Conservation (phyloP, 2,329 filamentous ascomycete genomes). For the Decorospora gaudefroyi region DNA sequence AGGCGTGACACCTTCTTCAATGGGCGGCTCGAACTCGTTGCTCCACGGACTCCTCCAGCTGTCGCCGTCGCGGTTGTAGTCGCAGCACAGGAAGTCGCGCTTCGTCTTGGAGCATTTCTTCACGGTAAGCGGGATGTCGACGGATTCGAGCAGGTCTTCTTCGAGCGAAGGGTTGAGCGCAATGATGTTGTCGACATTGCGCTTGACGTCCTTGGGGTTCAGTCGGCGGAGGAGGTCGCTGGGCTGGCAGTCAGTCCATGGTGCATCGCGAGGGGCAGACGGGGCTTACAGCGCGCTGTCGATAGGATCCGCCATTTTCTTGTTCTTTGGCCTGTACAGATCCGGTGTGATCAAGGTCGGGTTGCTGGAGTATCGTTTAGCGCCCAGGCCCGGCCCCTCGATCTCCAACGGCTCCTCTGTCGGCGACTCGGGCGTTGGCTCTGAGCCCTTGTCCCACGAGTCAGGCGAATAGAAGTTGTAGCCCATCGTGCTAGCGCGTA, state of each 20-base stretch:
- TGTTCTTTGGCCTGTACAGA: conserved; percentile 4
- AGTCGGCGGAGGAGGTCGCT: conserved; percentile 98
- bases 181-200: conserved; percentile 88
- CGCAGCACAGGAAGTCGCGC: conserved; percentile 95
- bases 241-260: conserved; percentile 22
- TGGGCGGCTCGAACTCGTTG: conserved; percentile 94
- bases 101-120: conserved; percentile 85
- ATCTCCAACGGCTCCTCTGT: conserved; percentile 18
- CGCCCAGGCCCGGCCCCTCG: conserved; percentile 28
- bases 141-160: conserved; percentile 95
- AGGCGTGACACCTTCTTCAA: conserved; percentile 82
- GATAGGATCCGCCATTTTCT: conserved; percentile 46
- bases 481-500: conserved; percentile 21
- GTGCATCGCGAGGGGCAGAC: conserved; percentile 1
- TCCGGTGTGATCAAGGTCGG: conserved; percentile 23
- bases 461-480: conserved; percentile 19
- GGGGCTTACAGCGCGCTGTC: conserved; percentile 73
- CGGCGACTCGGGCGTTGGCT: conserved; percentile 23
- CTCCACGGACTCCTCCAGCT: conserved; percentile 98
- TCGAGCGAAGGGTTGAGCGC: conserved; percentile 86
- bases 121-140: conserved; percentile 90
- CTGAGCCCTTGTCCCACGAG: conserved; percentile 20
- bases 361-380: conserved; percentile 20
- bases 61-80: conserved; percentile 99
- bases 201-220: conserved; percentile 87